phyloP scores from a whole-genome alignment of 768 basidiomycete species.

The Tubosaeta sp. region DNA sequence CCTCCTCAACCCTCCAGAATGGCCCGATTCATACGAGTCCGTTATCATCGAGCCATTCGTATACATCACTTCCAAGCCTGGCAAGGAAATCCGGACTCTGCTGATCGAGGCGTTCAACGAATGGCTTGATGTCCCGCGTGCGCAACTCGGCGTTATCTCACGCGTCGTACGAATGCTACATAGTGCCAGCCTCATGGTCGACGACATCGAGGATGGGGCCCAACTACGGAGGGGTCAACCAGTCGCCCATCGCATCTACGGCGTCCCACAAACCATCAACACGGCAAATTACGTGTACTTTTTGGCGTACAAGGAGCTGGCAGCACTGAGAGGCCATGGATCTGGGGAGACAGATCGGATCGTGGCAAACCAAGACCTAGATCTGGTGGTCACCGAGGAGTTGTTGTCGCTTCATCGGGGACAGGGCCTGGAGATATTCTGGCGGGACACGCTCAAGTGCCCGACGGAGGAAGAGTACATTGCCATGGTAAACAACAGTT shows the following conservation, averaged over 20 bases:
- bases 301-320: slow-evolving; percentile 81
- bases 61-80: slow-evolving; percentile 79
- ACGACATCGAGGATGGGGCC: slow-evolving; percentile 92
- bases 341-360: slow-evolving; percentile 3
- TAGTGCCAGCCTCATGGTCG: slow-evolving; percentile 90
- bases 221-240: slow-evolving; percentile 84
- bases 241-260: slow-evolving; percentile 93
- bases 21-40: slow-evolving; percentile 35
- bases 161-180: slow-evolving; percentile 92
- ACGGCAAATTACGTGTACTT: slow-evolving; percentile 97
- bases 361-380: slow-evolving; percentile 77
- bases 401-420: slow-evolving; percentile 88
- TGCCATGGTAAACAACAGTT: slow-evolving; percentile 95
- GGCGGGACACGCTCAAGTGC: slow-evolving; percentile 88
- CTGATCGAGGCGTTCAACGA: slow-evolving; percentile 91
- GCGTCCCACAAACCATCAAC: slow-evolving; percentile 95
- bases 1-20: slow-evolving; percentile 17
- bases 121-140: slow-evolving; percentile 81
- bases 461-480: slow-evolving; percentile 95
- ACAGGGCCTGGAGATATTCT: slow-evolving; percentile 91
- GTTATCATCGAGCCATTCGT: slow-evolving; percentile 79
- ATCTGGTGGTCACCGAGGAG: slow-evolving; percentile 43
- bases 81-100: slow-evolving; percentile 86
- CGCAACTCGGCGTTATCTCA: slow-evolving; percentile 68
- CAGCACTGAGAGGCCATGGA: slow-evolving; percentile 13